Base-by-base conservation (phyloP, 139 green algal species). In the Micromonas commoda region DNA sequence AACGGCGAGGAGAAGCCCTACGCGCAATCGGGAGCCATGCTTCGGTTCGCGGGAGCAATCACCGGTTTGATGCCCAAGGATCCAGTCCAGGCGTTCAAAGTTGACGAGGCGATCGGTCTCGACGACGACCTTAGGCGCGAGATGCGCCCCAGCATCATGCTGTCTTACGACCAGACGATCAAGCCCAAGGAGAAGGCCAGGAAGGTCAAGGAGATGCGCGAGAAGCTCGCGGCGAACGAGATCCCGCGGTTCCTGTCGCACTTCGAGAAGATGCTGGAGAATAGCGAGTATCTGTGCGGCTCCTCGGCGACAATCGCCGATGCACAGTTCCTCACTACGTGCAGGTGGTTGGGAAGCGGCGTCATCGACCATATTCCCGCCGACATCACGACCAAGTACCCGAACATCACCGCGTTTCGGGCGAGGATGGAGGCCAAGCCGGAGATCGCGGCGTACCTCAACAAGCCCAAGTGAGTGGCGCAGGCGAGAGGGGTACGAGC, bases 51-150 rank as follows among this genome's bases (percentile, higher is more conserved):
- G 35, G 28, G 71, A 24, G 35, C 16, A 13, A 37, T 65, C 19
- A 66, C 26, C 13, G 29, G 51, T 16, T 65, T 77, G 32, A 34
- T 13, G 51, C 38, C 71, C 24, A 5, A 6, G 6, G 66, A 73
- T 6, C 33, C 66, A 19, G 5, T 73, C 0, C 5, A 28, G 34
- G 72, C 52, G 72, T 19, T 77, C 32, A 9, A 24, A 5, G 71
- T 77, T 16, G 45, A 65, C 52, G 72, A 78, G 29, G 31, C n/a
- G 51, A 70, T 26, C 51, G 51, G 70, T 2, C 26, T 39, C 31
- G 29, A 34, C n/a, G 5, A 70, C 6, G 39, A 78, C 1, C 29
- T 78, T 19, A 29, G 70, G 19, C 6, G 28, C 13, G 20, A 70
- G 63, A 33, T 70, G 13, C 28, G 28, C 9, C 63, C 63, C 19